A percentile compares a stretch with the other conserved stretches of the same genome.
These are phyloP conservation scores for Pterocarpus santalinus DNA, from an alignment of 306 rosid genomes.

Conservation along the genomic window DNA sequence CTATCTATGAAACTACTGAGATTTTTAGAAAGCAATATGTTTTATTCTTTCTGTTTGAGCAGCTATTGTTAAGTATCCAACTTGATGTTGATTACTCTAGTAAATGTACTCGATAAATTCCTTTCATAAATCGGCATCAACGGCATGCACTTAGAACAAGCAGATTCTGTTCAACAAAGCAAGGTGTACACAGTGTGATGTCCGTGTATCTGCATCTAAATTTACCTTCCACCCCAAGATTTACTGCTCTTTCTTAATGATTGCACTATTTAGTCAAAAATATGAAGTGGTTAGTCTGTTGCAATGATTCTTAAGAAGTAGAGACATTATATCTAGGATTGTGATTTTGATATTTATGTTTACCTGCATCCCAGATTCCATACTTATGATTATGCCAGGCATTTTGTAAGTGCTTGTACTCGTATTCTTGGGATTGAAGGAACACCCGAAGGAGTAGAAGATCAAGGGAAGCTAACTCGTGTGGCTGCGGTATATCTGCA, in stretches of 20 bases:
- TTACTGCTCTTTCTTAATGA: constrained; percentile 15
- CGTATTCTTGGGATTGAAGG: constrained; percentile 97
- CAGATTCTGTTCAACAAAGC: constrained; percentile 11
- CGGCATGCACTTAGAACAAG: not conserved
- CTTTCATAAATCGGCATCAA: not conserved
- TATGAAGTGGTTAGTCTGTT: constrained; percentile 4
- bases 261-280: constrained; percentile 15
- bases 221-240: constrained; percentile 10
- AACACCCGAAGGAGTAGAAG: constrained; percentile 99
- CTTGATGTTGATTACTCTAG: not conserved
- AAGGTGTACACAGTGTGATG: constrained; percentile 20
- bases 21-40: not conserved
- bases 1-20: not conserved
- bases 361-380: constrained; percentile 75
- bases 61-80: constrained; percentile 15
- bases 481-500: constrained; percentile 85
- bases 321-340: constrained; percentile 5
- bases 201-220: constrained; percentile 18
- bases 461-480: constrained; percentile 94
- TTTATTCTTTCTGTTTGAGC: constrained; percentile 10
- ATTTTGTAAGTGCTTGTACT: constrained; percentile 97
- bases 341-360: constrained; percentile 21
- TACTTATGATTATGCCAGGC: constrained; percentile 98
- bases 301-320: constrained; percentile 13
- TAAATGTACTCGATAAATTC: not conserved